Evolutionary conservation across 257 asterid species (phyloP), one percentile per base, ranked within the genome.

Genomic region (Nicotiana attenuata): DNA sequence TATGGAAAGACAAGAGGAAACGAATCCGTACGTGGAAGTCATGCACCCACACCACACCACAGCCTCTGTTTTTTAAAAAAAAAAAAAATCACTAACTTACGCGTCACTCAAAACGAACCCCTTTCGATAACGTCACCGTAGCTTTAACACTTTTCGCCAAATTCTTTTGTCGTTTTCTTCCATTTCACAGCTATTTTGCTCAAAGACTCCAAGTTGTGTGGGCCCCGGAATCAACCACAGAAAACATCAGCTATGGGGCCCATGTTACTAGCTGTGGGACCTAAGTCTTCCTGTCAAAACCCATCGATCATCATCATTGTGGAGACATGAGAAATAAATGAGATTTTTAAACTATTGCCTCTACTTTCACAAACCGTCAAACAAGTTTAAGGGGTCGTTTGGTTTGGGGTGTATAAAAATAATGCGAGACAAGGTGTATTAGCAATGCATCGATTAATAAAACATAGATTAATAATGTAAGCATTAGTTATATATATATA

Each of bases 21-120:
- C 13, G 78, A 69, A 69, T 41, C 78, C 78, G 78, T 69, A 69
- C 59, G 78, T 69, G 78, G 35, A 41, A 69, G 35, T 69, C 78
- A 69, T 69, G 78, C 78, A 69, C 7, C 31, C 9, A 17, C 41
- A 35, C 29, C 15, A 31, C 35, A 29, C 35, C 35, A 31, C 19
- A 35, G 5, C 10, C 53, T 67, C 8, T 17, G 7, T 65, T 7
- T 31, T n/a, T n/a, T n/a, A n/a, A 0, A 19, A 33, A 1, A 3
- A 22, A 22, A 61, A 61, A 61, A 22, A 22, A 11, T 3, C 78
- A 71, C 59, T 22, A 6, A 41, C 35, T 71, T 5, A 45, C 35
- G 55, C 59, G 35, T 20, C 57, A 45, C 59, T 15, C 20, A 20
- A 45, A 45, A 71, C 28, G 35, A 45, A 22, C 38, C 13, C 15